These are phyloP conservation scores for Rehmannia glutinosa DNA, from an alignment of 257 asterid genomes.

Conservation along the genomic window DNA sequence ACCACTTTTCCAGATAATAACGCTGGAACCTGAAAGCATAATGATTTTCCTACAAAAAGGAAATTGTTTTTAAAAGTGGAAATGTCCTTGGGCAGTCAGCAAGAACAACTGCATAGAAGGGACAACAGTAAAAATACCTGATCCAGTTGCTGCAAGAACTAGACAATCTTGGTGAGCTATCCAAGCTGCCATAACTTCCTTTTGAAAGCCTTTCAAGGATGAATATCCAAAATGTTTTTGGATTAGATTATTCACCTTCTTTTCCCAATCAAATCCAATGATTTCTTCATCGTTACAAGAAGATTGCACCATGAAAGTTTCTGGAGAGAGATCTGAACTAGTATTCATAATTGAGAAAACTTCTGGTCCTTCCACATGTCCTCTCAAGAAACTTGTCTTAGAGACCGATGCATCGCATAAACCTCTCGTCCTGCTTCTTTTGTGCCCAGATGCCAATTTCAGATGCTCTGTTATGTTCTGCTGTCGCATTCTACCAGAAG, in stretches of 20 bases:
- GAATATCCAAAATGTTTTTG: constrained; percentile 53
- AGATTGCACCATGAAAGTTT: constrained; percentile 11
- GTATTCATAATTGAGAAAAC: constrained; percentile 17
- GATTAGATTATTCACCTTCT: constrained; percentile 30
- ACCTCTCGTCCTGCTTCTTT: constrained; percentile 29
- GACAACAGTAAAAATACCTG: constrained; percentile 41
- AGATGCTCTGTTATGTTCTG: constrained; percentile 42
- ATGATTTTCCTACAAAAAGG: constrained; percentile 58
- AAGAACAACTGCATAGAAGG: constrained; percentile 3
- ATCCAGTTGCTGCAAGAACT: constrained; percentile 81
- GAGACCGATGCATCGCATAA: constrained; percentile 15
- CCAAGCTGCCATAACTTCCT: constrained; percentile 70
- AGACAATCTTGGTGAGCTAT: constrained; percentile 55
- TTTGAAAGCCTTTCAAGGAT: constrained; percentile 59
- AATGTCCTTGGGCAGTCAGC: not conserved
- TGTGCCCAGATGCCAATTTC: constrained; percentile 27
- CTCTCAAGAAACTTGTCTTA: constrained; percentile 16
- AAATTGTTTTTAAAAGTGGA: constrained; percentile 14
- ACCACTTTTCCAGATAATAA: constrained; percentile 71
- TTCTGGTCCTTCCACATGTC: constrained; percentile 17
- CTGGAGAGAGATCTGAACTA: constrained; percentile 11
- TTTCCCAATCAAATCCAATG: constrained; percentile 51
- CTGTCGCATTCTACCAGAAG: constrained; percentile 45
- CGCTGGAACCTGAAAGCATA: constrained; percentile 78
- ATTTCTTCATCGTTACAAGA: constrained; percentile 28